Percentiles rank a stretch among this genome's conserved stretches.
Evolutionary conservation across 2,329 filamentous ascomycete species (phyloP).

Genomic region (Fusarium decemcellulare): DNA sequence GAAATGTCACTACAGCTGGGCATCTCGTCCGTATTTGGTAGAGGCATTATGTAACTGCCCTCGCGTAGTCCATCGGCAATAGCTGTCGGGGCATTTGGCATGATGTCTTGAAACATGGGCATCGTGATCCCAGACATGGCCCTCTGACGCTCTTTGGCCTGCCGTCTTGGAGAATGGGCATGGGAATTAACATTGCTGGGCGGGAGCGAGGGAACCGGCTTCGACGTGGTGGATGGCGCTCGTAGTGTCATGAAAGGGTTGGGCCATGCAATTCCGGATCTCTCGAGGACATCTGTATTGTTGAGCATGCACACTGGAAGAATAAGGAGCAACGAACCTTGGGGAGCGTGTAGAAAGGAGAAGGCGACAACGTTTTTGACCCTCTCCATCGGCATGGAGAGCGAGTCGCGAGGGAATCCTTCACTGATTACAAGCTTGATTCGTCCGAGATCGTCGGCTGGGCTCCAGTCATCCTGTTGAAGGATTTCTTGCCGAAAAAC

Average conservation of each 20-base stretch:
- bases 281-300: conserved; percentile 75
- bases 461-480: conserved; percentile 78
- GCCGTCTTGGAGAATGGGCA: conserved; percentile 71
- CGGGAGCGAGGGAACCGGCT: conserved; percentile 57
- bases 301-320: not conserved
- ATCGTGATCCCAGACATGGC: not conserved
- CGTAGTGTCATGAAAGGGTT: conserved; percentile 78
- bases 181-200: conserved; percentile 69
- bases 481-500: conserved; percentile 78
- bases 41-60: conserved; percentile 4
- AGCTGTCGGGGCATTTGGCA: conserved; percentile 1
- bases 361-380: conserved; percentile 83
- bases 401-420: conserved; percentile 72
- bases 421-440: conserved; percentile 85
- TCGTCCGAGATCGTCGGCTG: conserved; percentile 78
- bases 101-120: not conserved
- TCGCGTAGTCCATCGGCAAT: not conserved
- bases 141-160: not conserved
- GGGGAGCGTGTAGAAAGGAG: conserved; percentile 87
- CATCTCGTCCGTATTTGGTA: conserved; percentile 4
- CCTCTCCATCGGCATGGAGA: conserved; percentile 71
- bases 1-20: conserved; percentile 10
- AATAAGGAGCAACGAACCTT: conserved; percentile 65
- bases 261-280: conserved; percentile 84
- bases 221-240: conserved; percentile 57